Base-by-base conservation (phyloP, 345 rosid genomes). In the Eucalyptus erythrocorys region DNA sequence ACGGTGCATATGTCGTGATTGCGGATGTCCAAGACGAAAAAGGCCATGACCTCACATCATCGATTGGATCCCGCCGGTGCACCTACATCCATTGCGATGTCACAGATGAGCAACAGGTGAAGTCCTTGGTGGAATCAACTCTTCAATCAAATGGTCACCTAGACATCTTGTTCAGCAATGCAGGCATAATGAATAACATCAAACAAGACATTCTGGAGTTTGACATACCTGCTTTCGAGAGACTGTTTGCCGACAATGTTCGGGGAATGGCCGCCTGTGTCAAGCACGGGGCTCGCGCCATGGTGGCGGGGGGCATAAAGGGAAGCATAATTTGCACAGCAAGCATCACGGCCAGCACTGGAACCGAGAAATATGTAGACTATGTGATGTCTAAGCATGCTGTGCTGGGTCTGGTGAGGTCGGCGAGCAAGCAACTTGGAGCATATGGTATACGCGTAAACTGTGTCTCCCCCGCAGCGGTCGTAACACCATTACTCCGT, bases 281-380 rank as follows among this genome's bases (percentile, higher is more conserved):
- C 19, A 82, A 88, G 89, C 80, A 88, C 4, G 92, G 92, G 9
- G 94, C 93, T 2, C 89, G 88, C 14, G 93, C 89, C 15, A 93
- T 92, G 93, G 92, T 92, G 40, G 91, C 59, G 11, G 87, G 89
- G 26, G 19, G 89, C 10, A 81, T 88, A 1, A 91, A 45, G 53
- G 93, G 95, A 5, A 92, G 94, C 87, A 92, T 93, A n/a, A 86
- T 93, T 27, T 94, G 93, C 85, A 92, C 91, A 43, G 91, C 90
- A 5, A 94, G 94, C 27, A n/a, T 49, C 1, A 66, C 85, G 1
- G 95, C 82, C 2, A 81, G 61, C 30, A 4, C 1, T 3, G 94
- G 87, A 1, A 34, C 34, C 4, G 9, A 27, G 3, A 89, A 43
- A 30, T 3, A 11, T 14, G 89, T 88, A 0, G 94, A 91, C 42